phyloP scores from a whole-genome alignment of 73 alveolate genomes.

The Paramecium primaurelia region DNA sequence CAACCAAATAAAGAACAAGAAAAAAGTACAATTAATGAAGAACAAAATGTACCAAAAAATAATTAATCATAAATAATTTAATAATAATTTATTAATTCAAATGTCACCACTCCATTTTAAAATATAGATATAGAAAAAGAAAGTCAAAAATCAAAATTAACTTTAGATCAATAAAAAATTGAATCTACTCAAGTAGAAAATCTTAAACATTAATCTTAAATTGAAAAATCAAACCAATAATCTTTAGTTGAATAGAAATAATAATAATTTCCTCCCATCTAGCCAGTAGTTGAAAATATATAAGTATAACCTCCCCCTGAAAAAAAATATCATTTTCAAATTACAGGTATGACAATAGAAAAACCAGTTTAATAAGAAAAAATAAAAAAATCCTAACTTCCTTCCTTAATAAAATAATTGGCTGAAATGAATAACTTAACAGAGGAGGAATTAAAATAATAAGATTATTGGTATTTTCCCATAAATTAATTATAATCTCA shows the following conservation, averaged over 20 bases:
- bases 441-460: not conserved
- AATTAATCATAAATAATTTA: not conserved
- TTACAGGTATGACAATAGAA: not conserved
- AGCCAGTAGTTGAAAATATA: not conserved
- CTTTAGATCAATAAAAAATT: no score
- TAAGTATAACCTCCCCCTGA: not conserved
- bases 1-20: no score
- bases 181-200: no score
- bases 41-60: not conserved
- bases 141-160: no score
- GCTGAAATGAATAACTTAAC: not conserved
- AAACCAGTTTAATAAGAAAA: not conserved
- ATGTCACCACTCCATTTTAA: not conserved
- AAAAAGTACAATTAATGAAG: no score
- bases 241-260: no score
- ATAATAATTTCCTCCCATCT: no score
- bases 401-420: not conserved
- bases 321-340: not conserved
- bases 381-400: not conserved
- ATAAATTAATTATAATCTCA: not conserved
- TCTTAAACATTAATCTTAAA: no score
- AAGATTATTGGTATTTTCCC: not conserved
- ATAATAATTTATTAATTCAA: not conserved
- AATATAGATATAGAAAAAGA: no score
- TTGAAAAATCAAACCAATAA: not conserved